Evolutionary conservation across 2,329 filamentous ascomycete genomes (phyloP).

Genomic region (Colletotrichum spaethianum): DNA sequence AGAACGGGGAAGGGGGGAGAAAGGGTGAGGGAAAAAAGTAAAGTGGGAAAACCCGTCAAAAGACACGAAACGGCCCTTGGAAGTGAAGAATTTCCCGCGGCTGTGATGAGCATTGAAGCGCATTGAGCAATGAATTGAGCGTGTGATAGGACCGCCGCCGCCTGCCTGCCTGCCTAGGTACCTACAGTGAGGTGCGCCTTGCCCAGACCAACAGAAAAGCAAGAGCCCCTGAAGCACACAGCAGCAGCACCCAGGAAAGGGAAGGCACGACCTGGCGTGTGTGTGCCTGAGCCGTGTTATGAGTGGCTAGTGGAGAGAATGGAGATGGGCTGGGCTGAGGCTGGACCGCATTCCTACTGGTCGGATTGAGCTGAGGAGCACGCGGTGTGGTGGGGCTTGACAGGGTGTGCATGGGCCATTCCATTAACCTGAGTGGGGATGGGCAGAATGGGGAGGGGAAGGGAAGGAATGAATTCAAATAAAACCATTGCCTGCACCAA

Average conservation of each 20-base stretch:
- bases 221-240: slow-evolving; percentile 40
- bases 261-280: slow-evolving; percentile 20
- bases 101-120: slow-evolving; percentile 1
- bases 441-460: slow-evolving; percentile 6
- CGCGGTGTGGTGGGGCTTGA: slow-evolving; percentile 14
- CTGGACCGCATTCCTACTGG: slow-evolving; percentile 21
- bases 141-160: not conserved
- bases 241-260: slow-evolving; percentile 4
- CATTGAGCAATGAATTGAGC: not conserved
- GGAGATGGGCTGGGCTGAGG: slow-evolving; percentile 20
- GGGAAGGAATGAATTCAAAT: slow-evolving; percentile 22
- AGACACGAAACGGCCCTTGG: slow-evolving; percentile 6
- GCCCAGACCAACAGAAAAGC: slow-evolving; percentile 34
- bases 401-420: slow-evolving; percentile 27
- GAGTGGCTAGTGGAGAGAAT: slow-evolving; percentile 27
- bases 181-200: too few relatives aligned
- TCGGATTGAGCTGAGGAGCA: not conserved
- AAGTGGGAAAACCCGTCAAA: not conserved
- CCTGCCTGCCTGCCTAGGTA: not conserved
- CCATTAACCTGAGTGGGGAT: slow-evolving; percentile 15
- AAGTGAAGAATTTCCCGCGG: slow-evolving; percentile 25
- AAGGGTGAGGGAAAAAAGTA: not conserved
- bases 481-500: not conserved
- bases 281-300: slow-evolving; percentile 12
- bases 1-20: not conserved